These are phyloP conservation scores for Penicillium sp. DNA, from an alignment of 2,329 filamentous ascomycete species.

Conservation along the genomic window DNA sequence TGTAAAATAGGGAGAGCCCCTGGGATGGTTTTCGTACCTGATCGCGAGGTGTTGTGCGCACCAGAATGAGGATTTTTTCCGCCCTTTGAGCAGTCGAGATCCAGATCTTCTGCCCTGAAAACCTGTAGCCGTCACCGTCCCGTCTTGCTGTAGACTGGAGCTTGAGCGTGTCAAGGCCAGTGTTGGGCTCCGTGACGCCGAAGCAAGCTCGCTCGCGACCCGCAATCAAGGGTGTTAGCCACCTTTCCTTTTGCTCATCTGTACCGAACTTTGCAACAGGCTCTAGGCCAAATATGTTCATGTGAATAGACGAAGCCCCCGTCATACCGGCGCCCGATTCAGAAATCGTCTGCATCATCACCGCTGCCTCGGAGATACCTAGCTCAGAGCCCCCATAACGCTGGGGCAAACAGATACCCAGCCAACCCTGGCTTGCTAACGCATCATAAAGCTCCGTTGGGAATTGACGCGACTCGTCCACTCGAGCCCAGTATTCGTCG, in stretches of 20 bases:
- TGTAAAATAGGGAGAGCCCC: conserved; percentile 53
- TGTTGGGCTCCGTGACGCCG: conserved; percentile 32
- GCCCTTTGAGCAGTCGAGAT: conserved; percentile 52
- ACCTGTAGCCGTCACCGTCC: conserved; percentile 40
- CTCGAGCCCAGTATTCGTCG: conserved; percentile 48
- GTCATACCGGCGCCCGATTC: conserved; percentile 51
- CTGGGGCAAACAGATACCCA: conserved; percentile 51
- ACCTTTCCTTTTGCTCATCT: conserved; percentile 47
- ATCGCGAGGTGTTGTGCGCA: conserved; percentile 47
- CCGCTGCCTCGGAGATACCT: conserved; percentile 48
- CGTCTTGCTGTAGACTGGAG: conserved; percentile 42
- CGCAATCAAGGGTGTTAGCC: conserved; percentile 45
- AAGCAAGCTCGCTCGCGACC: conserved; percentile 49
- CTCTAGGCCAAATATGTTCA: conserved; percentile 54
- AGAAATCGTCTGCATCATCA: conserved; percentile 55
- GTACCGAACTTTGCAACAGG: conserved; percentile 52
- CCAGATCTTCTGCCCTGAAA: conserved; percentile 51
- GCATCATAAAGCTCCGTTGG: conserved; percentile 47
- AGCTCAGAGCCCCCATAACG: conserved; percentile 49
- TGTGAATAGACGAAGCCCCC: conserved; percentile 49
- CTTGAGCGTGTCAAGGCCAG: conserved; percentile 45
- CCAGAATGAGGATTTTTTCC: conserved; percentile 50
- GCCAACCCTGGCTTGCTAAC: conserved; percentile 49
- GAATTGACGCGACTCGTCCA: conserved; percentile 43
- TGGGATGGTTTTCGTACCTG: conserved; percentile 48